Base-by-base conservation (phyloP, 2,329 filamentous ascomycete genomes). In the Dryadomyces sulphureus region DNA sequence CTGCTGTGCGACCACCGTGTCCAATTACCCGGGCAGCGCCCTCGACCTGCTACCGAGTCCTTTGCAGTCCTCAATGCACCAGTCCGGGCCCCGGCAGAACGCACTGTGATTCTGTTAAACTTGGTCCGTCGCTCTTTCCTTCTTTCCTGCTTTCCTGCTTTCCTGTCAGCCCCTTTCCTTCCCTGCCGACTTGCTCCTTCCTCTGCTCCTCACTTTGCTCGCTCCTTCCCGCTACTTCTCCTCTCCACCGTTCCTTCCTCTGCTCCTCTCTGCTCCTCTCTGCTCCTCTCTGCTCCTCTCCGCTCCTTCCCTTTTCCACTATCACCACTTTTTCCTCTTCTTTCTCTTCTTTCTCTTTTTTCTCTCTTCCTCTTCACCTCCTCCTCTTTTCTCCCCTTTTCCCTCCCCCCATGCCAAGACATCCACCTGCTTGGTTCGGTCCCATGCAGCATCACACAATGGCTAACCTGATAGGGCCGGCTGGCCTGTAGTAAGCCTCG, bases 391-490 rank as follows among this genome's bases (percentile, higher is more conserved):
- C 22, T 19, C 8, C n/a, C 24, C 22, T 5, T 43, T 27, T 27
- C 6, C 11, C 25, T 27, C 25, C 25, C 11, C 11, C 25, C 27
- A 43, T 40, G 22, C 27, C 35, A 40, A 40, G n/a, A 4, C 27
- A 40, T 44, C 50, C 45, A 45, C 44, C 48, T 44, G 47, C 45
- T 43, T 17, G 50, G 46, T 51, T 42, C 48, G 41, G 45, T 38
- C 45, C 20, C 30, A 25, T 45, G 38, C 49, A 51, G 49, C 43
- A 51, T 34, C 49, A 41, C 17, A 51, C 38, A 32, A 43, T 38
- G 24, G 36, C 36, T 45, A 43, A 43, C 21, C 20, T 24, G 20
- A 43, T 25, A 43, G 12, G 16, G 16, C n/a, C 17, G n/a, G 16
- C 34, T 36, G 34, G 3, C 34, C 34, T 36, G 4, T n/a, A 19